Evolutionary conservation across 192 early-diverging fungal species (phyloP).

Genomic region (Linnemannia exigua): DNA sequence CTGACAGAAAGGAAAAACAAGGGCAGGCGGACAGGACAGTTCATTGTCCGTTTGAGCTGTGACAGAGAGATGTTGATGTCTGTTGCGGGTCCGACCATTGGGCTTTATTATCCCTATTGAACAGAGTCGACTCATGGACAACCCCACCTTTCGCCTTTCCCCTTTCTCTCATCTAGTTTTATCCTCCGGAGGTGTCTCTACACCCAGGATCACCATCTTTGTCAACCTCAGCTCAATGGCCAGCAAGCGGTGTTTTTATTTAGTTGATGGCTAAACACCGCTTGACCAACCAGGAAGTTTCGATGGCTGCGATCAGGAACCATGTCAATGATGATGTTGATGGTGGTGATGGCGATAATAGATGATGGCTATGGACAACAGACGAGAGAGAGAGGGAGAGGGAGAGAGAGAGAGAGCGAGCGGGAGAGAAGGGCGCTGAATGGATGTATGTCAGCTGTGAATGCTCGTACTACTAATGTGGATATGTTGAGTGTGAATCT

Average conservation of each 20-base stretch:
- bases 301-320: not conserved
- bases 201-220: not conserved
- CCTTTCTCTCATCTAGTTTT: not conserved
- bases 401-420: no score
- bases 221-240: no score
- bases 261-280: not conserved
- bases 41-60: not conserved
- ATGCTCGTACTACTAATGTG: no score
- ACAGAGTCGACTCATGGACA: not conserved
- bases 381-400: no score
- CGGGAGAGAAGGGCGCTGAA: not conserved
- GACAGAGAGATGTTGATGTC: not conserved
- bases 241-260: not conserved
- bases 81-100: constrained; percentile 9
- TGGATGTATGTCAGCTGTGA: no score
- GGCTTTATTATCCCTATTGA: not conserved
- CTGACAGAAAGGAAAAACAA: constrained; percentile 10
- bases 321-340: not conserved
- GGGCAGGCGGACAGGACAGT: constrained; percentile 3
- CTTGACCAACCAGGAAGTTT: constrained; percentile 2
- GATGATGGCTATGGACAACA: not conserved
- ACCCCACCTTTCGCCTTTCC: no score
- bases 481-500: no score
- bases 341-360: not conserved
- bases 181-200: not conserved